phyloP scores from a whole-genome alignment of 495 filamentous ascomycete genomes.

The Mytilinidion resinicola region DNA sequence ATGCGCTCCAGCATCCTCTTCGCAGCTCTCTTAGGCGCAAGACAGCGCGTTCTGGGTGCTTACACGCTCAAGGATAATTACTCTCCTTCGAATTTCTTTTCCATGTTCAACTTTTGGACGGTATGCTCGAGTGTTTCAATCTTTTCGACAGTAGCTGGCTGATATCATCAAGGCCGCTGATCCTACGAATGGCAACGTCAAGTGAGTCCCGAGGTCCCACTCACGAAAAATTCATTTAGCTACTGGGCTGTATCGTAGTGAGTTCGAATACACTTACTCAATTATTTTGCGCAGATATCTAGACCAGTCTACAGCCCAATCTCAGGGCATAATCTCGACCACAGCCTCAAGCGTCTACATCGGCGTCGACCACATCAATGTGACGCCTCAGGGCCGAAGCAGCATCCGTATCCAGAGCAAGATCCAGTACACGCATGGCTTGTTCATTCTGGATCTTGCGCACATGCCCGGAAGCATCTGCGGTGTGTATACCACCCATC shows the following conservation, averaged over 20 bases:
- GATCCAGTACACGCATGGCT: slow-evolving; percentile 31
- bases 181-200: slow-evolving; percentile 29
- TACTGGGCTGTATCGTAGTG: too few species aligned
- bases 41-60: neutral
- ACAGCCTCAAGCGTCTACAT: slow-evolving; percentile 25
- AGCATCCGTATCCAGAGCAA: slow-evolving; percentile 37
- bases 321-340: slow-evolving; percentile 19
- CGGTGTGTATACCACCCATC: slow-evolving; percentile 29
- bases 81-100: slow-evolving; percentile 43
- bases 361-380: slow-evolving; percentile 30
- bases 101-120: slow-evolving; percentile 37
- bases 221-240: too few species aligned
- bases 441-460: slow-evolving; percentile 35
- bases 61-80: slow-evolving; percentile 43
- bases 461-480: slow-evolving; percentile 38
- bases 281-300: slow-evolving; percentile 16
- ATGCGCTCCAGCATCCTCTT: neutral
- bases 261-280: slow-evolving; percentile 11
- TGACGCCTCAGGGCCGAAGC: slow-evolving; percentile 25
- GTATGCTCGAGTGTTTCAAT: neutral
- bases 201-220: slow-evolving; percentile 15
- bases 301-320: slow-evolving; percentile 22
- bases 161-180: slow-evolving; percentile 37
- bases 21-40: neutral
- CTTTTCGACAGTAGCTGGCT: neutral